phyloP scores from a whole-genome alignment of 192 early-diverging fungal species.

The Gryganskiella cystojenkinii region DNA sequence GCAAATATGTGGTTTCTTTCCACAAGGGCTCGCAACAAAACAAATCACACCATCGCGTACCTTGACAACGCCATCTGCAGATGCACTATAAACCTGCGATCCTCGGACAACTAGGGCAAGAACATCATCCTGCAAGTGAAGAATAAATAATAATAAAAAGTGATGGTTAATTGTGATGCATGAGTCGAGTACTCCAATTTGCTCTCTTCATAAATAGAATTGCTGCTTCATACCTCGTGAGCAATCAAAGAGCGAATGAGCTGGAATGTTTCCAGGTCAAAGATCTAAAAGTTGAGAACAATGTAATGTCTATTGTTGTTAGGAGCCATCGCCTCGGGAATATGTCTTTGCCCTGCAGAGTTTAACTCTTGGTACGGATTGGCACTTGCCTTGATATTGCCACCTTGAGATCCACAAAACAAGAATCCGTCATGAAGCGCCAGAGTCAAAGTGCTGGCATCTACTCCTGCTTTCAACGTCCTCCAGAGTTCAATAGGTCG shows the following conservation, averaged over 20 bases:
- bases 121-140: constrained; percentile 61
- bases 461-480: constrained; percentile 48
- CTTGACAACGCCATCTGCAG: constrained; percentile 75
- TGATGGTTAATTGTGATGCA: not conserved
- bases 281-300: constrained; percentile 56
- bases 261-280: constrained; percentile 79
- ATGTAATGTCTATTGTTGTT: not conserved
- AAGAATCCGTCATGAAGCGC: constrained; percentile 75
- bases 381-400: constrained; percentile 63
- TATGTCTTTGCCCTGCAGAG: too few relatives aligned
- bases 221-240: constrained; percentile 54
- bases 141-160: not conserved
- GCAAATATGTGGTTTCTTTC: not conserved
- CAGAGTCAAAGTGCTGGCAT: constrained; percentile 69
- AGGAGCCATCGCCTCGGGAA: too few relatives aligned
- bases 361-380: not conserved
- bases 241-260: constrained; percentile 65
- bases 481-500: constrained; percentile 45
- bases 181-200: not conserved
- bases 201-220: not conserved
- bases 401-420: constrained; percentile 80
- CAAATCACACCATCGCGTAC: constrained; percentile 50
- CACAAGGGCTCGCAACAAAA: too few relatives aligned
- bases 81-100: constrained; percentile 67
- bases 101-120: constrained; percentile 60